Evolutionary conservation across 768 basidiomycete species (phyloP).

Genomic region (Russula griseocarnosa): DNA sequence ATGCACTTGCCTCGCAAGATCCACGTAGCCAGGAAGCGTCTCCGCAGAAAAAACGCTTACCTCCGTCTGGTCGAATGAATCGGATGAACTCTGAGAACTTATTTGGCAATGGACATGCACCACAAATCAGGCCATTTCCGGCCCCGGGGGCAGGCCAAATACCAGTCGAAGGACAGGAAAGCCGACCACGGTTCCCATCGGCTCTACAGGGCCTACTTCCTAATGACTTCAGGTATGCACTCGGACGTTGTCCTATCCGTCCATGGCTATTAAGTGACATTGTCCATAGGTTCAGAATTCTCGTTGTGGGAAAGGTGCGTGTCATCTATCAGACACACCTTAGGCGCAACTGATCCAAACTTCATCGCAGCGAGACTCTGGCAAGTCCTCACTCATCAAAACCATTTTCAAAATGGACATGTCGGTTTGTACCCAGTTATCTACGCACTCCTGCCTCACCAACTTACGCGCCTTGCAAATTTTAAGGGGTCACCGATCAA

Average conservation of each 20-base stretch:
- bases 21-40: background rate
- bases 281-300: conserved; percentile 12
- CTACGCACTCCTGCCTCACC: background rate
- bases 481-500: background rate
- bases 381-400: conserved; percentile 16
- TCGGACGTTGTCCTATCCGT: background rate
- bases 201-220: background rate
- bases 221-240: conserved; percentile 8
- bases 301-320: conserved; percentile 18
- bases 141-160: too few species aligned
- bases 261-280: background rate
- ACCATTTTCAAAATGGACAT: conserved; percentile 3
- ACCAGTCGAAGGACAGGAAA: too few species aligned
- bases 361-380: background rate
- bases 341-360: background rate
- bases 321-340: too few species aligned
- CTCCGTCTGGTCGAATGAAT: too few species aligned
- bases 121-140: background rate
- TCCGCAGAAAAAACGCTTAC: background rate
- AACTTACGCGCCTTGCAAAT: background rate
- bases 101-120: background rate
- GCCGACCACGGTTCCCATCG: background rate
- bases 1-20: too few species aligned
- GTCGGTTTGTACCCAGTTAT: background rate
- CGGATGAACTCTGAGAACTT: background rate